Conservation (phyloP, 2,329 filamentous ascomycete genomes). For the Colletotrichum euphorbiae region DNA sequence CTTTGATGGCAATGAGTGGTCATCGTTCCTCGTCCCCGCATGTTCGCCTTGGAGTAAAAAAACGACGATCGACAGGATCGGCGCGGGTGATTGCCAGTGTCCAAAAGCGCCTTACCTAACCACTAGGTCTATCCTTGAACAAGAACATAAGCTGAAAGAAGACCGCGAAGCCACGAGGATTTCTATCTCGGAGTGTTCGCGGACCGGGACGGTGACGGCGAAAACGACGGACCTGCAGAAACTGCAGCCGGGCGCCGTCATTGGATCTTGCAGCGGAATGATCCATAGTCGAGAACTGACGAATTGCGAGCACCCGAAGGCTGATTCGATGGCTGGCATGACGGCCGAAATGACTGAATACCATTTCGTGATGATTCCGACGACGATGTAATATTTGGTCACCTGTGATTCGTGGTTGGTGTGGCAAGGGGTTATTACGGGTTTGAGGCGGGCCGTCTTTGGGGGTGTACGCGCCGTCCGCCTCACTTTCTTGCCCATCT, state of each 20-base stretch:
- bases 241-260: constrained; percentile 31
- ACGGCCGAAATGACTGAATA: constrained; percentile 9
- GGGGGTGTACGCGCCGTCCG: constrained; percentile 38
- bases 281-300: constrained; percentile 33
- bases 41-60: constrained; percentile 27
- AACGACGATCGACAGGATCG: constrained; percentile 30
- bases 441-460: constrained; percentile 36
- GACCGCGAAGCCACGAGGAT: constrained; percentile 33
- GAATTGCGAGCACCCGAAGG: constrained; percentile 10
- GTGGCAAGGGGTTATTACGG: constrained; percentile 20
- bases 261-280: constrained; percentile 38
- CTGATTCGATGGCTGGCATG: constrained; percentile 14
- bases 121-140: constrained; percentile 36
- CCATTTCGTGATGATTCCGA: constrained; percentile 13
- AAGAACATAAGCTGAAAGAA: background rate
- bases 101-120: constrained; percentile 29
- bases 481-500: constrained; percentile 40
- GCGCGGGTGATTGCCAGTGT: constrained; percentile 17
- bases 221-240: constrained; percentile 36
- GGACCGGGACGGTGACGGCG: constrained; percentile 6
- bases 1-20: constrained; percentile 9
- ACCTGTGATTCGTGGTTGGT: constrained; percentile 23
- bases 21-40: constrained; percentile 15
- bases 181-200: constrained; percentile 9
- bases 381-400: background rate